Evolutionary conservation across 2,329 filamentous ascomycete species (phyloP).

Genomic region (Simplicillium aogashimaense): DNA sequence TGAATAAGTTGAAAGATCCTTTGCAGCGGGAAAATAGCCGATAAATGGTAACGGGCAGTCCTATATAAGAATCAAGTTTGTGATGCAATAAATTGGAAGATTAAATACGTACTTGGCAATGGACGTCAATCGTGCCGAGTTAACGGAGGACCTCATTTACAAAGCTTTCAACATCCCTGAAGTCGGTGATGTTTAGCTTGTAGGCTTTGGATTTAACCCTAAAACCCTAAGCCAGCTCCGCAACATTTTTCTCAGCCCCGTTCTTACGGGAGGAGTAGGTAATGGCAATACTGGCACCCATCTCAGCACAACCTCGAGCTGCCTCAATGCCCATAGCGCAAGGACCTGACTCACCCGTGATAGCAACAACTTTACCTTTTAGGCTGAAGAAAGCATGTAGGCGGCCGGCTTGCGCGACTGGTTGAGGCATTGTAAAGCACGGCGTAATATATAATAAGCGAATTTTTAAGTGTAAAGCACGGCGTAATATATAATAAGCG

Average conservation of each 20-base stretch:
- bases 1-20: too few species aligned
- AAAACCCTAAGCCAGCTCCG: slow-evolving; percentile 49
- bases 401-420: slow-evolving; percentile 40
- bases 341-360: slow-evolving; percentile 54
- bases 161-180: too few species aligned
- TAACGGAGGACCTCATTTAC: too few species aligned
- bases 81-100: too few species aligned
- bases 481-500: too few species aligned
- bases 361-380: slow-evolving; percentile 56
- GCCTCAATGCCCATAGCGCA: slow-evolving; percentile 56
- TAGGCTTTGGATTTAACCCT: slow-evolving; percentile 49
- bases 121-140: too few species aligned
- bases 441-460: too few species aligned
- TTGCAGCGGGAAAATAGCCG: too few species aligned
- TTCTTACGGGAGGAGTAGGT: slow-evolving; percentile 58
- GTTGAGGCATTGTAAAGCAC: slow-evolving; percentile 45
- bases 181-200: slow-evolving; percentile 37
- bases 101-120: slow-evolving; percentile 65
- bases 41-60: too few species aligned
- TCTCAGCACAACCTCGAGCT: slow-evolving; percentile 52
- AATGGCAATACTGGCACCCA: slow-evolving; percentile 55
- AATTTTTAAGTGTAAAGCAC: too few species aligned
- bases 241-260: slow-evolving; percentile 50
- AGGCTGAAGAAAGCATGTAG: slow-evolving; percentile 52
- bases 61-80: too few species aligned